phyloP scores from a whole-genome alignment of 2,329 filamentous ascomycete species.

The Neofusicoccum sp. region DNA sequence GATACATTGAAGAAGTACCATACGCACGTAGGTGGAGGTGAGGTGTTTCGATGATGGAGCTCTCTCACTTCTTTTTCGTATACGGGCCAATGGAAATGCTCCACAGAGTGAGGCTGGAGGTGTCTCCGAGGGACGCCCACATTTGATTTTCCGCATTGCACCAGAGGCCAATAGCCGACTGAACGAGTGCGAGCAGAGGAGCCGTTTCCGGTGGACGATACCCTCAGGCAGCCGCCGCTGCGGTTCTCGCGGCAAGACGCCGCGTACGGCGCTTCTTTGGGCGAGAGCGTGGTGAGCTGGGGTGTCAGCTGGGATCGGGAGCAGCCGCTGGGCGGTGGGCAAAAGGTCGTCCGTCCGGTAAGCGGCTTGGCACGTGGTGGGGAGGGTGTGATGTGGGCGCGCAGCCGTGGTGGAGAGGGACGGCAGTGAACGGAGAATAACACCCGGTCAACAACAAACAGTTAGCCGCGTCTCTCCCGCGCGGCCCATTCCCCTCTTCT shows the following conservation, averaged over 20 bases:
- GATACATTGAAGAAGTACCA: not conserved
- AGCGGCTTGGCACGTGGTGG: slow-evolving; percentile 5
- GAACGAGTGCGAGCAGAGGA: not conserved
- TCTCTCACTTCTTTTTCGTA: not conserved
- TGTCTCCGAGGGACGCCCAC: slow-evolving; percentile 5
- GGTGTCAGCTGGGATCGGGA: not conserved
- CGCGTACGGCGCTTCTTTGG: not conserved
- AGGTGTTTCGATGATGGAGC: not conserved
- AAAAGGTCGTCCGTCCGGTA: not conserved
- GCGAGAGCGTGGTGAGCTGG: not conserved
- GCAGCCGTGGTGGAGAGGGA: not conserved
- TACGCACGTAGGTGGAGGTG: not conserved
- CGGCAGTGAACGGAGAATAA: not conserved
- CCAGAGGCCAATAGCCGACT: not conserved
- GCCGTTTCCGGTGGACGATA: not conserved
- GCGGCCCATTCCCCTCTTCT: slow-evolving; percentile 4
- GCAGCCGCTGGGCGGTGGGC: slow-evolving; percentile 4
- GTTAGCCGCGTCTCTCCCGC: slow-evolving; percentile 5
- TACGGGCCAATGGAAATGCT: not conserved
- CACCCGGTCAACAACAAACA: not conserved
- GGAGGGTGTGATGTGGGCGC: not conserved
- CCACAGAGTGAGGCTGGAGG: slow-evolving; percentile 14
- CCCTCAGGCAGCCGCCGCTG: not conserved
- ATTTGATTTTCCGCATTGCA: slow-evolving; percentile 3
- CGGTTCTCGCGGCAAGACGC: not conserved